A percentile compares a stretch with the other conserved stretches of the same genome.
Evolutionary conservation across 2,329 filamentous ascomycete genomes (phyloP).

Genomic region (Nakataea oryzae): DNA sequence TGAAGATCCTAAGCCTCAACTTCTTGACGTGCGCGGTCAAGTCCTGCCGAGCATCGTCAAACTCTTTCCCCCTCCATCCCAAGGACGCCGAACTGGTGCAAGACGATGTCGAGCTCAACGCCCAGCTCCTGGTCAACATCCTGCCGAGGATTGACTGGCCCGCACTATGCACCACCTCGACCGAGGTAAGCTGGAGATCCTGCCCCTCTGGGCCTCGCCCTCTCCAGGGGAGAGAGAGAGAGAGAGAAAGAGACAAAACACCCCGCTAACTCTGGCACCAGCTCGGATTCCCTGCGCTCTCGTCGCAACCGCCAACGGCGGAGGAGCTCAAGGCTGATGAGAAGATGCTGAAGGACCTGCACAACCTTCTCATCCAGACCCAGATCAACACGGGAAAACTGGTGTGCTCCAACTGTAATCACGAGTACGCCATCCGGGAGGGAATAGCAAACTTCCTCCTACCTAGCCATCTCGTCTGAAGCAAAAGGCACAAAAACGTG

Average conservation of each 20-base stretch:
- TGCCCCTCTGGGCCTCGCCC: no score
- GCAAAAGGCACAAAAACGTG: not conserved
- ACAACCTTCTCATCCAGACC: constrained; percentile 78
- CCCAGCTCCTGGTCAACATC: constrained; percentile 72
- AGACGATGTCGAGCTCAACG: constrained; percentile 71
- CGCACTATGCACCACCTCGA: constrained; percentile 63
- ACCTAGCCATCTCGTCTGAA: constrained; percentile 78
- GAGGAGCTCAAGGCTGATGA: constrained; percentile 55
- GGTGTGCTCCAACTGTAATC: constrained; percentile 82
- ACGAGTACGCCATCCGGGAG: constrained; percentile 84
- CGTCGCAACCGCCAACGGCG: constrained; percentile 49
- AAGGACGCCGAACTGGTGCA: constrained; percentile 85
- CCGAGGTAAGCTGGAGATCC: constrained; percentile 50
- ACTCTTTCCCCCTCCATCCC: constrained; percentile 84
- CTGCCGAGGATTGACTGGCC: constrained; percentile 83
- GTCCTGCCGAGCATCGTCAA: constrained; percentile 71
- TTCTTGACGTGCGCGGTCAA: constrained; percentile 96
- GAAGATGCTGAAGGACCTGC: constrained; percentile 65
- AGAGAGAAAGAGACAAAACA: not conserved
- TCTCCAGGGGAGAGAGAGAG: not conserved
- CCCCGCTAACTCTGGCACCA: constrained; percentile 21
- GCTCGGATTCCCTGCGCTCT: constrained; percentile 71
- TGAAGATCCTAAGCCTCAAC: constrained; percentile 95
- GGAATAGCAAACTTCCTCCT: constrained; percentile 94
- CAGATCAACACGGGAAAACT: constrained; percentile 81